A percentile compares a stretch with the other conserved stretches of the same genome.
These are phyloP conservation scores for Lanmaoa rubissima DNA, from an alignment of 768 basidiomycete genomes.

Conservation along the genomic window DNA sequence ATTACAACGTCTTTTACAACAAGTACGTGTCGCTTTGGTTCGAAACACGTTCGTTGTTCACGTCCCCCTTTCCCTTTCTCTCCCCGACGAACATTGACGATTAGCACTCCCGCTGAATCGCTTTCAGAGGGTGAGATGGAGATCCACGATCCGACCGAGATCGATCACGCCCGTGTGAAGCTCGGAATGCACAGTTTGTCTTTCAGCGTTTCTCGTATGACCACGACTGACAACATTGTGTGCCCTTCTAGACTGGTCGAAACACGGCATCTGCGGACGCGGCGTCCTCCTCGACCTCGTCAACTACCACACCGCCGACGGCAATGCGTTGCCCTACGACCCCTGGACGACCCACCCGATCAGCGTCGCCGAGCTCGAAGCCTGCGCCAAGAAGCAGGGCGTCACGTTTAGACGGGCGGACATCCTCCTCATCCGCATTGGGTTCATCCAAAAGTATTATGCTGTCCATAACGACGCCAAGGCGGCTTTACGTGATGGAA, in stretches of 20 bases:
- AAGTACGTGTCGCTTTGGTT: conserved; percentile 38
- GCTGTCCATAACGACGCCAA: conserved; percentile 41
- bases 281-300: conserved; percentile 68
- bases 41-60: not conserved
- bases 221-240: not conserved
- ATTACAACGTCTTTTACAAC: conserved; percentile 60
- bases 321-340: conserved; percentile 51
- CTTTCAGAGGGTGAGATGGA: conserved; percentile 46
- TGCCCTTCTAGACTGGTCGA: conserved; percentile 55
- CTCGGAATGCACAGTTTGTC: conserved; percentile 70
- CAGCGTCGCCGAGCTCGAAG: conserved; percentile 53
- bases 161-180: conserved; percentile 46
- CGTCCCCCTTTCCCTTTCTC: too few relatives aligned
- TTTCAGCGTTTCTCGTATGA: not conserved
- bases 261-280: conserved; percentile 67
- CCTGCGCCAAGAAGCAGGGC: conserved; percentile 56
- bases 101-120: conserved; percentile 42
- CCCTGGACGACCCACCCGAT: conserved; percentile 59
- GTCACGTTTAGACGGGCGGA: conserved; percentile 58
- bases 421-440: conserved; percentile 57
- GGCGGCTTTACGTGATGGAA: conserved; percentile 39
- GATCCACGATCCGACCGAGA: conserved; percentile 47
- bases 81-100: not conserved
- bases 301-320: conserved; percentile 43
- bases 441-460: conserved; percentile 61